A percentile compares a stretch with the other conserved stretches of the same genome.
phyloP scores from a whole-genome alignment of 2,329 filamentous ascomycete genomes.

The Ascochyta clinopodiicola region DNA sequence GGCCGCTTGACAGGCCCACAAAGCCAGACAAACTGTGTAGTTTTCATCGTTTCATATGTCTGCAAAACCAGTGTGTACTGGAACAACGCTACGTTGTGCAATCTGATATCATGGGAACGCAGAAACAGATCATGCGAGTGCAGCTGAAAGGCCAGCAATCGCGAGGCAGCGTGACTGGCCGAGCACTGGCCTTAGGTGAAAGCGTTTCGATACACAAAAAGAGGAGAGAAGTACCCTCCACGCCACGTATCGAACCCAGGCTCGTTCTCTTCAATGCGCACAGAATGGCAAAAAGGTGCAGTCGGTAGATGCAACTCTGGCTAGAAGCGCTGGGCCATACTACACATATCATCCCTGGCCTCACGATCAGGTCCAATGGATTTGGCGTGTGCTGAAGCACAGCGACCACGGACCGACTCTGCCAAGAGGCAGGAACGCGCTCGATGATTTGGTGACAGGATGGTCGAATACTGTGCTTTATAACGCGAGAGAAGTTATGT shows the following conservation, averaged over 20 bases:
- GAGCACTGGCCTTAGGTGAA: neutral
- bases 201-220: neutral
- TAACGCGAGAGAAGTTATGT: neutral
- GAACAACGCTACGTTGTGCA: too few relatives aligned
- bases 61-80: too few relatives aligned
- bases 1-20: neutral
- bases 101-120: too few relatives aligned
- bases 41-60: too few relatives aligned
- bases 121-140: neutral
- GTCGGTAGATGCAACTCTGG: conserved; percentile 8
- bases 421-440: conserved; percentile 2
- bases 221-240: neutral
- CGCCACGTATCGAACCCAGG: conserved; percentile 3
- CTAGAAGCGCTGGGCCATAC: conserved; percentile 11
- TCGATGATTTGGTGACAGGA: neutral
- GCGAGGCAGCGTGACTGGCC: neutral
- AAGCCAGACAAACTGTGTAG: neutral
- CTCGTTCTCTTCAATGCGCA: neutral
- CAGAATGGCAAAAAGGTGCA: neutral
- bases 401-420: conserved; percentile 7
- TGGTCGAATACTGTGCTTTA: neutral
- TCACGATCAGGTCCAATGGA: neutral
- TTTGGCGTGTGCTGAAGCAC: conserved; percentile 1
- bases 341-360: neutral
- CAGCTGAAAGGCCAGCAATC: neutral